Percentiles rank a stretch among this genome's conserved stretches.
These are phyloP conservation scores for Fusarium palustre DNA, from an alignment of 2,329 filamentous ascomycete species.

Conservation along the genomic window DNA sequence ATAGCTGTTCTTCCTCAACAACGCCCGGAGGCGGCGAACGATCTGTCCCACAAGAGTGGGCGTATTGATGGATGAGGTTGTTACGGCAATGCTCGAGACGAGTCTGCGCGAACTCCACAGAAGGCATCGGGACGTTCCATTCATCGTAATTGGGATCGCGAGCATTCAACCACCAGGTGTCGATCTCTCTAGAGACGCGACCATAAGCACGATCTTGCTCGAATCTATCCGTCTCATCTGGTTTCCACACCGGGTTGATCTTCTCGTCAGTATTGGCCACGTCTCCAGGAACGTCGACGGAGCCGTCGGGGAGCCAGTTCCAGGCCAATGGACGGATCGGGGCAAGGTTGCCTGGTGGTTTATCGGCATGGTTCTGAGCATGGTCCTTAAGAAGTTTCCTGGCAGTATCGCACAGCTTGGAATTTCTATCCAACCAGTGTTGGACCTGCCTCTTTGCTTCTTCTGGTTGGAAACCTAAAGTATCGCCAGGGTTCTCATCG, in stretches of 20 bases:
- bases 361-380: conserved; percentile 61
- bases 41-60: conserved; percentile 58
- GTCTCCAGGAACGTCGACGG: conserved; percentile 48
- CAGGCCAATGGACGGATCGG: conserved; percentile 65
- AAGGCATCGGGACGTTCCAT: conserved; percentile 69
- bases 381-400: conserved; percentile 67
- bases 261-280: conserved; percentile 56
- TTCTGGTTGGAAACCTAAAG: conserved; percentile 65
- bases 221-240: conserved; percentile 66
- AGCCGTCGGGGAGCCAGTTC: conserved; percentile 64
- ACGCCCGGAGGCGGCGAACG: conserved; percentile 53
- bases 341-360: conserved; percentile 62
- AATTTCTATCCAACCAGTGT: conserved; percentile 73
- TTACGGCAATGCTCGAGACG: conserved; percentile 69
- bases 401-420: conserved; percentile 68
- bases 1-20: conserved; percentile 55
- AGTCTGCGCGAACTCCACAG: conserved; percentile 68
- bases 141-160: conserved; percentile 70
- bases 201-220: conserved; percentile 70
- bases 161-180: conserved; percentile 72
- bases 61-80: conserved; percentile 68
- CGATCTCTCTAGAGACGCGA: conserved; percentile 72
- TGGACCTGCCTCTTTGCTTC: conserved; percentile 70
- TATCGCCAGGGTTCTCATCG: conserved; percentile 65
- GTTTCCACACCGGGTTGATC: conserved; percentile 62